A percentile compares a stretch with the other conserved stretches of the same genome.
Evolutionary conservation across 148 eudicot genomes (phyloP).

Genomic region (Beta vulgaris): DNA sequence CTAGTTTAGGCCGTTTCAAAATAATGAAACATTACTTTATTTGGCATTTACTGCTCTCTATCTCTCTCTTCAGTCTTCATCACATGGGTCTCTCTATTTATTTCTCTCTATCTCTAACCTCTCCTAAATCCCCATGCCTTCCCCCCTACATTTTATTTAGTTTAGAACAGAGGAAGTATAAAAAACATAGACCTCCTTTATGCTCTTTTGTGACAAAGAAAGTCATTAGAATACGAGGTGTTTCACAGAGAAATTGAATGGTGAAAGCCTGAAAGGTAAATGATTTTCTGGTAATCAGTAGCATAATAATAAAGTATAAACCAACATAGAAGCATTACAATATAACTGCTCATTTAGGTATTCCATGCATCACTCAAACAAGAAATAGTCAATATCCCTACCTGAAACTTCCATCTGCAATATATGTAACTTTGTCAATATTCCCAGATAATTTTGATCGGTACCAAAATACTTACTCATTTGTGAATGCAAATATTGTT

Average conservation of each 20-base stretch:
- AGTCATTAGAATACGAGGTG: neutral
- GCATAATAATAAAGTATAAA: neutral
- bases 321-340: neutral
- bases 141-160: too few species aligned
- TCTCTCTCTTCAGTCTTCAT: too few species aligned
- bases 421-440: constrained; percentile 1
- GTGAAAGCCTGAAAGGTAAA: neutral
- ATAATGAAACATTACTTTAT: too few species aligned
- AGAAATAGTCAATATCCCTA: neutral
- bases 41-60: too few species aligned
- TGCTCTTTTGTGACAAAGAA: neutral
- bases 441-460: constrained; percentile 5
- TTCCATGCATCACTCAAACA: neutral
- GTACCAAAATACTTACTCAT: constrained; percentile 60
- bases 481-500: constrained; percentile 90
- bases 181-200: neutral
- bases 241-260: neutral
- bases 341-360: neutral
- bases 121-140: too few species aligned
- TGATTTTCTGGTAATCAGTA: neutral
- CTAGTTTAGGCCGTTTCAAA: too few species aligned
- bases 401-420: neutral
- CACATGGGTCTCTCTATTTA: too few species aligned
- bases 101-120: too few species aligned
- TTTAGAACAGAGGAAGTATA: too few species aligned